Conservation (phyloP, 208 protist species). For the Acanthamoeba castellanii region DNA sequence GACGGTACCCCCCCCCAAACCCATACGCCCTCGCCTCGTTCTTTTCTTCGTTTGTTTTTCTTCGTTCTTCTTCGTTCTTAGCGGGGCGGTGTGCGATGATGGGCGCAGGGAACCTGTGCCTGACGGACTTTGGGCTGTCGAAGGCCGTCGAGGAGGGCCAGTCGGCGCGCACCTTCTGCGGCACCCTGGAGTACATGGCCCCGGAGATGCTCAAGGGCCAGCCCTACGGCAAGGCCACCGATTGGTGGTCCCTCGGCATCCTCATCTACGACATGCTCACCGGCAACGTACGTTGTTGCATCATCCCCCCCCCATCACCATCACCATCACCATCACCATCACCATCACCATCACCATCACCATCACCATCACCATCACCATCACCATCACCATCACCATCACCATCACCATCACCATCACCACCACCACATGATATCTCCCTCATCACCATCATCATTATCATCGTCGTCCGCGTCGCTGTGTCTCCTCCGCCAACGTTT, state of each 20-base stretch:
- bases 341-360: constrained; percentile 58
- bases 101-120: background rate
- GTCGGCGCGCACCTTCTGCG: constrained; percentile 69
- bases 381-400: too few relatives aligned
- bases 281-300: too few relatives aligned
- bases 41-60: too few relatives aligned
- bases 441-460: too few relatives aligned
- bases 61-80: too few relatives aligned
- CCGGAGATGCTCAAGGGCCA: constrained; percentile 81
- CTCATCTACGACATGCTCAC: constrained; percentile 85
- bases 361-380: too few relatives aligned
- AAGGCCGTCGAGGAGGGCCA: background rate
- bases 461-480: too few relatives aligned
- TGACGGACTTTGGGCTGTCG: constrained; percentile 33
- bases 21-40: too few relatives aligned
- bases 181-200: constrained; percentile 77
- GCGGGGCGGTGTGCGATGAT: background rate
- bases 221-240: constrained; percentile 79
- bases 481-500: too few relatives aligned
- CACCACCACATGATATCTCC: too few relatives aligned
- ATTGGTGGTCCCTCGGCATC: constrained; percentile 84
- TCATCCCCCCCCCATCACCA: background rate
- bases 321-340: constrained; percentile 85
- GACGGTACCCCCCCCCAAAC: background rate
- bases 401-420: too few relatives aligned